Evolutionary conservation across 495 filamentous ascomycete species (phyloP), one percentile per base, ranked within the genome.

Genomic region (Gamarada debralockiae): DNA sequence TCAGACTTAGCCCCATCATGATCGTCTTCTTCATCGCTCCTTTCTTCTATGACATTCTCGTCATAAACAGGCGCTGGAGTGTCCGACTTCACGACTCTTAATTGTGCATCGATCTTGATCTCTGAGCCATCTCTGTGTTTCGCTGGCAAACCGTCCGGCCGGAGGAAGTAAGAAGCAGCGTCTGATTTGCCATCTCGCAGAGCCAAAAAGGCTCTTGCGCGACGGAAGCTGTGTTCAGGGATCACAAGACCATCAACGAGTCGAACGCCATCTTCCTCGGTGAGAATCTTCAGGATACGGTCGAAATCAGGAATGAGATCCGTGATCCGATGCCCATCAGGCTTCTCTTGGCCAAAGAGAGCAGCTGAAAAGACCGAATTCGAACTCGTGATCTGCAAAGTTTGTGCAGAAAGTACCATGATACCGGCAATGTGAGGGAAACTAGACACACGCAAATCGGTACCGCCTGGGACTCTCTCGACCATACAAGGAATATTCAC

Each of bases 351-450:
- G 20, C 95, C 93, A 64, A 98, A 97, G 1, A 98, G 74, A 0
- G 91, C 90, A 6, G 89, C 83, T 1, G 89, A 93, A 66, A 98
- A 96, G 17, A 95, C 92, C 6, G 90, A 87, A 65, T 98, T 98
- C 1, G 90, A 90, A 68, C 92, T 96, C 45, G 85, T 87, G 60
- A 98, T 90, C 20, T 78, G 76, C 44, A 97, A 72, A 1, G 77
- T 84, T 9, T 84, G 67, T 0, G 95, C 83, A 15, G 84, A 85
- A 2, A 97, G 71, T 3, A 97, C 93, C 66, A 98, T 83, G 61
- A 98, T 96, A 29, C 93, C 93, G 39, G 93, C 95, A 63, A 98
- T 96, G 63, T 98, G 91, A 6, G 93, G 93, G 48, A 96, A 96
- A 62, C 90, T 95, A 10, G 90, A 95, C 22, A 97, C 81, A 21